Base-by-base conservation (phyloP, 176 grass and related monocot species). In the Thalia dealbata region DNA sequence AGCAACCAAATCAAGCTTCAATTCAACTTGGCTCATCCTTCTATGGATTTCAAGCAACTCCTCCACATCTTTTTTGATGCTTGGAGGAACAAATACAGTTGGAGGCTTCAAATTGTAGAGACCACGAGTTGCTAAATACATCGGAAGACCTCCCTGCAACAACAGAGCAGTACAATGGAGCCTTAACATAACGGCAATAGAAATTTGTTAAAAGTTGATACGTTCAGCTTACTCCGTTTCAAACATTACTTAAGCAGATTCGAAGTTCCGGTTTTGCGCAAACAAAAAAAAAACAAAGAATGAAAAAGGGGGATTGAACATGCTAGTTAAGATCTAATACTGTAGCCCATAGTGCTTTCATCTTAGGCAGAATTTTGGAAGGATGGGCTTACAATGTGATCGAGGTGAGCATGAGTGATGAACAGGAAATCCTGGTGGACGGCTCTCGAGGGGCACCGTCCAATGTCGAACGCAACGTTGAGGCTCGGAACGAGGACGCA, bases 371-470 rank as follows among this genome's bases (percentile, higher is more conserved):
- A 66, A 67, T 62, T 27, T 23, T 30, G 23, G 8, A 25, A 16
- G 10, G 73, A 35, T 43, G 43, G 19, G 41, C 78, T 92, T 74
- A 97, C 93, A 26, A 97, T 97, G 79, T 97, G 95, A 76, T 97
- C 90, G 43, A 97, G 90, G 71, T 92, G 90, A 10, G 87, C 90
- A 80, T 97, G 95, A 67, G 87, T 97, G 81, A 97, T 92, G 79
- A 92, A 97, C 38, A 97, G 81, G 77, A 86, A 90, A 75, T 97
- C 87, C 83, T 97, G 95, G 76, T 79, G 75, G 26, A 91, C 85
- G 24, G 95, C 90, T 55, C 80, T 77, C 35, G 84, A 52, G 63
- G 87, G 90, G 27, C 90, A 88, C 14, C 90, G 85, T 44, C 95
- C 95, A 54, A 97, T 92, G 86, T 97, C 89, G 69, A 97, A 97